These are phyloP conservation scores for Gonium pectorale DNA, from an alignment of 139 green algal species.

Conservation along the genomic window DNA sequence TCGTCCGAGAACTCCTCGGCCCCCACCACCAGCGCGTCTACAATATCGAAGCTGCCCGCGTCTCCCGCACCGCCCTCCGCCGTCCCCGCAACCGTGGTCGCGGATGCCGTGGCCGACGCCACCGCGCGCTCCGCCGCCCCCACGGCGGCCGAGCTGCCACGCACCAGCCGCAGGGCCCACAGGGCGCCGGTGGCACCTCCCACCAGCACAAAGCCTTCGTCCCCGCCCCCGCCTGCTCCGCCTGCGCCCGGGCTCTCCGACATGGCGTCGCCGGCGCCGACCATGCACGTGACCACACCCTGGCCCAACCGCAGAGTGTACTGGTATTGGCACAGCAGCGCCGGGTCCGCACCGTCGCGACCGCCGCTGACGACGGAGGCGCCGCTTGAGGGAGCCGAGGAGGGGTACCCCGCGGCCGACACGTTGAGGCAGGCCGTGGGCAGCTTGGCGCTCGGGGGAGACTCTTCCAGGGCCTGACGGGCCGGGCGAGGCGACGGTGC, in stretches of 20 bases:
- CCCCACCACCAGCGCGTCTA: slow-evolving; percentile 36
- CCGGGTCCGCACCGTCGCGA: neutral
- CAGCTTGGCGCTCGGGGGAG: slow-evolving; percentile 22
- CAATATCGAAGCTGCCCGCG: neutral
- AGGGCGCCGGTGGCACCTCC: slow-evolving; percentile 24
- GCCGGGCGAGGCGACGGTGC: neutral
- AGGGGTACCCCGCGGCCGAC: neutral
- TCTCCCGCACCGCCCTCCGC: neutral
- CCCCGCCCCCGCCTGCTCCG: neutral
- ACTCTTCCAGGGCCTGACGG: slow-evolving; percentile 39
- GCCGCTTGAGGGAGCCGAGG: neutral
- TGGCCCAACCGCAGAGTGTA: slow-evolving; percentile 39
- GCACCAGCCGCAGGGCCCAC: slow-evolving; percentile 38
- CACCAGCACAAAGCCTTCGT: slow-evolving; percentile 9
- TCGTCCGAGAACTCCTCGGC: slow-evolving; percentile 39
- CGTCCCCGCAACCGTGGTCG: neutral
- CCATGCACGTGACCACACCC: slow-evolving; percentile 25
- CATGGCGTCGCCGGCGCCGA: neutral
- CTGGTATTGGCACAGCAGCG: neutral
- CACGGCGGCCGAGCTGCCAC: slow-evolving; percentile 17
- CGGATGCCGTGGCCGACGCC: neutral
- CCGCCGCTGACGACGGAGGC: neutral
- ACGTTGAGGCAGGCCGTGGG: slow-evolving; percentile 40
- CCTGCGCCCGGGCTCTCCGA: too few relatives aligned
- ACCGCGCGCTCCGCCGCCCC: slow-evolving; percentile 18